Percentiles rank a stretch among this genome's conserved stretches.
Conservation (phyloP, 768 basidiomycete species). For the Podaxis sp. region DNA sequence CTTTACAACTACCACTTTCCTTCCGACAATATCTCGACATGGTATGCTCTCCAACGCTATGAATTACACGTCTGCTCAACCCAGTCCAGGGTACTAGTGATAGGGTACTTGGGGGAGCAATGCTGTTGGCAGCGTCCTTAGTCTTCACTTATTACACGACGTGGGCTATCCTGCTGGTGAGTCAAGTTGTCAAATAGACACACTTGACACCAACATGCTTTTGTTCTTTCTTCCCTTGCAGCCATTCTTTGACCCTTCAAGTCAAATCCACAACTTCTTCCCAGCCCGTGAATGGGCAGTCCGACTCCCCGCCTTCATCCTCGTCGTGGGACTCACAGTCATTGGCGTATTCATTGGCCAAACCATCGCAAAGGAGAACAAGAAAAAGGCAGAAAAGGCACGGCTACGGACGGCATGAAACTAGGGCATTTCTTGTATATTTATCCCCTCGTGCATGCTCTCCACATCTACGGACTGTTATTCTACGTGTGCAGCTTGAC, state of each 20-base stretch:
- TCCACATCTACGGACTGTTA: constrained; percentile 9
- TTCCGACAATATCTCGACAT: constrained; percentile 1
- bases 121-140: constrained; percentile 74
- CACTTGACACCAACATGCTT: constrained; percentile 3
- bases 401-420: constrained; percentile 56
- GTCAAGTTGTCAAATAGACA: constrained; percentile 22
- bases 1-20: neutral
- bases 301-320: constrained; percentile 77
- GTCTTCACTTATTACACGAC: constrained; percentile 89
- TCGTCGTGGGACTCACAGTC: constrained; percentile 76
- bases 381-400: constrained; percentile 64
- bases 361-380: constrained; percentile 73
- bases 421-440: constrained; percentile 3
- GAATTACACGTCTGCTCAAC: neutral
- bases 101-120: constrained; percentile 72
- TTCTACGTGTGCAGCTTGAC: constrained; percentile 8
- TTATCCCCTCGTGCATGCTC: constrained; percentile 11
- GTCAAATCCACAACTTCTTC: constrained; percentile 75
- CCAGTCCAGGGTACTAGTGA: constrained; percentile 67
- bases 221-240: constrained; percentile 23
- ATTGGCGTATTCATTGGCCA: constrained; percentile 80
- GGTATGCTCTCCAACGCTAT: neutral
- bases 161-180: constrained; percentile 86
- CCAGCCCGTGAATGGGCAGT: constrained; percentile 93
- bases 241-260: constrained; percentile 82